These are phyloP conservation scores for Leccinum imitatum DNA, from an alignment of 768 basidiomycete species.

Conservation along the genomic window DNA sequence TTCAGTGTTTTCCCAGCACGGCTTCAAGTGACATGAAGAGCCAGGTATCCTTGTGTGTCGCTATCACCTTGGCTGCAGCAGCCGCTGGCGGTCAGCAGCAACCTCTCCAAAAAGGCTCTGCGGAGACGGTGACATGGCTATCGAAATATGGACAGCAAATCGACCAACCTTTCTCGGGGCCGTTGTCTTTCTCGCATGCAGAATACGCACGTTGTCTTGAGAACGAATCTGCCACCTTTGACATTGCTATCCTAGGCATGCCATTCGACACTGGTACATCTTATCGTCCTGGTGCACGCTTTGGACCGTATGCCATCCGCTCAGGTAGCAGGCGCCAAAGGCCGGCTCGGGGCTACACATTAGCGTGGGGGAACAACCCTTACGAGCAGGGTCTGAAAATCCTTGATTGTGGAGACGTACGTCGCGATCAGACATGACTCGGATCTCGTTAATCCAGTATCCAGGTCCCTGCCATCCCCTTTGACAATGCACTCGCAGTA, in stretches of 20 bases:
- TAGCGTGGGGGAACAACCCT: slow-evolving; percentile 72
- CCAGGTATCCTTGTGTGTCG: not conserved
- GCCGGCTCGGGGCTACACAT: slow-evolving; percentile 58
- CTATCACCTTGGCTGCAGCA: not conserved
- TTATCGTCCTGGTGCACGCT: slow-evolving; percentile 69
- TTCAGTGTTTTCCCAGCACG: not conserved
- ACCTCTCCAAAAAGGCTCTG: slow-evolving; percentile 6
- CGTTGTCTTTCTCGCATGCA: slow-evolving; percentile 80
- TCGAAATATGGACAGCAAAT: slow-evolving; percentile 74
- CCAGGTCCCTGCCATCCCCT: slow-evolving; percentile 74
- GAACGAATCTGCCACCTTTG: slow-evolving; percentile 20
- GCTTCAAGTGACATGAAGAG: slow-evolving; percentile 16
- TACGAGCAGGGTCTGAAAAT: slow-evolving; percentile 56
- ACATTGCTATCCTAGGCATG: slow-evolving; percentile 80
- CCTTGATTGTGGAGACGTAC: slow-evolving; percentile 84
- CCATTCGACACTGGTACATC: slow-evolving; percentile 71
- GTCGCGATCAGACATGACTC: not conserved
- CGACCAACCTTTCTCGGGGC: slow-evolving; percentile 78
- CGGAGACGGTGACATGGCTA: slow-evolving; percentile 49
- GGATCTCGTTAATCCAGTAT: not conserved
- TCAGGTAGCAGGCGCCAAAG: slow-evolving; percentile 72
- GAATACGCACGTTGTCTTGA: slow-evolving; percentile 47
- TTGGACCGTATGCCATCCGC: slow-evolving; percentile 85
- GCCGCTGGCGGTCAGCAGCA: slow-evolving; percentile 15
- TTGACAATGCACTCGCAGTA: slow-evolving; percentile 79